phyloP scores from a whole-genome alignment of 2,329 filamentous ascomycete species.

The Orbilia ellipsospora region DNA sequence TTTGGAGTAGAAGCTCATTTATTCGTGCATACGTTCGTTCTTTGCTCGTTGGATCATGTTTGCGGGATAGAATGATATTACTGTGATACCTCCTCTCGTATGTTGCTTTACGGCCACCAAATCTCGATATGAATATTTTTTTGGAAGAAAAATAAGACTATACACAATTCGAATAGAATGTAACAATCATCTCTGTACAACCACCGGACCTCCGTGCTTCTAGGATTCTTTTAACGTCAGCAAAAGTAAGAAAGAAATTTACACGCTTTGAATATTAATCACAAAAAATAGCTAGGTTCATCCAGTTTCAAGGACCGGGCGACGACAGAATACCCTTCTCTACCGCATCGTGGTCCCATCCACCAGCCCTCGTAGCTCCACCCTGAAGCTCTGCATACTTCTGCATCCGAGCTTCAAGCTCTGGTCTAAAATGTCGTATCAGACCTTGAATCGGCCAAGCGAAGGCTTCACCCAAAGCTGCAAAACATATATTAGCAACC shows the following conservation, averaged over 20 bases:
- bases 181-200: constrained; percentile 16
- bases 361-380: constrained; percentile 81
- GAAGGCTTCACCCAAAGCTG: constrained; percentile 93
- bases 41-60: neutral
- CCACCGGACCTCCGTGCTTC: neutral
- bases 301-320: constrained; percentile 71
- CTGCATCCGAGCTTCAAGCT: constrained; percentile 90
- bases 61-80: constrained; percentile 6
- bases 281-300: constrained; percentile 7
- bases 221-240: too few relatives aligned
- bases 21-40: neutral
- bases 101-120: neutral
- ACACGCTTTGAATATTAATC: constrained; percentile 34
- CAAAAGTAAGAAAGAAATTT: constrained; percentile 14
- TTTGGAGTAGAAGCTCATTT: constrained; percentile 15
- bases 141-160: constrained; percentile 22
- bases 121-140: constrained; percentile 28
- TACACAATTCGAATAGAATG: constrained; percentile 40
- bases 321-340: constrained; percentile 82
- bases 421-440: constrained; percentile 96
- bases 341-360: constrained; percentile 80
- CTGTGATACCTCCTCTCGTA: neutral
- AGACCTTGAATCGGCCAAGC: constrained; percentile 98
- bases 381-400: constrained; percentile 79
- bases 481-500: constrained; percentile 59